Percentiles rank a stretch among this genome's conserved stretches.
Evolutionary conservation across 192 early-diverging fungal genomes (phyloP).

Genomic region (Umbelopsis ramanniana): DNA sequence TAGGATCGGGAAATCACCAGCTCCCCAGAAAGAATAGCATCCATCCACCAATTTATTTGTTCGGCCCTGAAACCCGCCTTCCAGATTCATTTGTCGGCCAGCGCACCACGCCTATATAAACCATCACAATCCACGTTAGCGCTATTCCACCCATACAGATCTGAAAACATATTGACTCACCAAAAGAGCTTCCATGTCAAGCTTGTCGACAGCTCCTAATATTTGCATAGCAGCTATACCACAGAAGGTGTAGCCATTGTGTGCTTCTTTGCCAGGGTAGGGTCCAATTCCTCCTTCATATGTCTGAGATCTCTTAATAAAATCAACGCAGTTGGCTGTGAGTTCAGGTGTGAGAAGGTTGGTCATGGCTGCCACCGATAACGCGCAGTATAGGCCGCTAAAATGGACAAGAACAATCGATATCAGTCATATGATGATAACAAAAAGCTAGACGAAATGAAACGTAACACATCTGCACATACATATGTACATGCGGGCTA

Average conservation of each 20-base stretch:
- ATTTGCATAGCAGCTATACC: slow-evolving; percentile 87
- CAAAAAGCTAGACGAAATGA: not conserved
- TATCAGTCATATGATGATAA: not conserved
- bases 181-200: slow-evolving; percentile 65
- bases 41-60: slow-evolving; percentile 99
- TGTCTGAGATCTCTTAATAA: slow-evolving; percentile 77
- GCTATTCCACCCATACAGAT: not conserved
- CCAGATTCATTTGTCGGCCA: slow-evolving; percentile 82
- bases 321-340: slow-evolving; percentile 62
- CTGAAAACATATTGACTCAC: slow-evolving; percentile 35
- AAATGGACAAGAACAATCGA: too few relatives aligned
- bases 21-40: slow-evolving; percentile 98
- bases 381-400: slow-evolving; percentile 85
- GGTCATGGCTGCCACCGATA: slow-evolving; percentile 77
- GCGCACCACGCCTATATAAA: slow-evolving; percentile 67
- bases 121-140: not conserved
- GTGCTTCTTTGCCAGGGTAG: slow-evolving; percentile 85
- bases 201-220: slow-evolving; percentile 62
- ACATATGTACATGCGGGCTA: not conserved
- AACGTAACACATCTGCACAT: not conserved
- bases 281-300: slow-evolving; percentile 93
- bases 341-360: slow-evolving; percentile 86
- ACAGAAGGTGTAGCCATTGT: slow-evolving; percentile 96
- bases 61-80: slow-evolving; percentile 96
- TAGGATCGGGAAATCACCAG: slow-evolving; percentile 77